phyloP scores from a whole-genome alignment of 805 yeast species.

The Wickerhamiella dianesei region DNA sequence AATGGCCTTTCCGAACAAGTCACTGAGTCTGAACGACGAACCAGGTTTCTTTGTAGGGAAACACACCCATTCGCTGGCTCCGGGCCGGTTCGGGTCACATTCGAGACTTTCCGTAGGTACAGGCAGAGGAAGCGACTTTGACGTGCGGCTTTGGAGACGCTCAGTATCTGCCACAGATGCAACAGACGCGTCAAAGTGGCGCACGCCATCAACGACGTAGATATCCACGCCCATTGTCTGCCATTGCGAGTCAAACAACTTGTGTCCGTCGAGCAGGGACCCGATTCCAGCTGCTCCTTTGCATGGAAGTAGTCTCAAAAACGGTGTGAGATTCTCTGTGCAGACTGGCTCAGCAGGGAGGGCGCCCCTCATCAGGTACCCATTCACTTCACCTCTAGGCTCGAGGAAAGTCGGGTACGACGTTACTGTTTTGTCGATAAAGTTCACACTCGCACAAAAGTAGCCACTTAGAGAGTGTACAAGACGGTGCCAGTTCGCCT shows the following conservation, averaged over 20 bases:
- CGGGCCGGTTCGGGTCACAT: constrained; percentile 55
- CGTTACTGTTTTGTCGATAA: constrained; percentile 67
- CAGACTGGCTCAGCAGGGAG: constrained; percentile 92
- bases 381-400: constrained; percentile 17
- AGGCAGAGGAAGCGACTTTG: constrained; percentile 71
- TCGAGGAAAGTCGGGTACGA: constrained; percentile 38
- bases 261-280: constrained; percentile 76
- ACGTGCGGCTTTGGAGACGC: constrained; percentile 46
- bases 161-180: constrained; percentile 62
- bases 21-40: constrained; percentile 38
- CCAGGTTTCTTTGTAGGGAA: constrained; percentile 38
- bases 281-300: constrained; percentile 84
- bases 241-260: constrained; percentile 78
- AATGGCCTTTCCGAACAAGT: constrained; percentile 57
- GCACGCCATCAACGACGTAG: constrained; percentile 38
- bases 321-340: constrained; percentile 93
- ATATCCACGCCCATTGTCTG: constrained; percentile 85
- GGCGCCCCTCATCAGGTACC: constrained; percentile 50
- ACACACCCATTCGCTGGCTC: constrained; percentile 50
- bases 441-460: constrained; percentile 89
- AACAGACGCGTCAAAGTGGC: constrained; percentile 37
- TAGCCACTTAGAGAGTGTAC: constrained; percentile 73
- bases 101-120: constrained; percentile 50
- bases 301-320: constrained; percentile 77
- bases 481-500: constrained; percentile 52